A percentile compares a stretch with the other conserved stretches of the same genome.
Conservation (phyloP, 306 rosid genomes). For the Vigna trinervia region DNA sequence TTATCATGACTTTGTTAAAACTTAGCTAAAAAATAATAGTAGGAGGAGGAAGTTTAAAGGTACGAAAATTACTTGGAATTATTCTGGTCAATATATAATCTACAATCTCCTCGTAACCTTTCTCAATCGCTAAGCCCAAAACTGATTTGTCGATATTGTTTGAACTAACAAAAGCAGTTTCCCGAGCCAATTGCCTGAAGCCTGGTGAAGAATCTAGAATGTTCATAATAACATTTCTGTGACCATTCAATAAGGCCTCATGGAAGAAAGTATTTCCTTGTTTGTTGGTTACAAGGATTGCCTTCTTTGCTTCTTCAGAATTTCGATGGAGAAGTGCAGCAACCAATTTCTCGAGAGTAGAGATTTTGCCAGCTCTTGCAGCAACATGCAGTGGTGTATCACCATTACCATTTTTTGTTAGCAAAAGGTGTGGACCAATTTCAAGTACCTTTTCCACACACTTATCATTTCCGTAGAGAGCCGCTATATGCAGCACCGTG, state of each 20-base stretch:
- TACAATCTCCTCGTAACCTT: neutral
- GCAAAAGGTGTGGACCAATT: fast-evolving
- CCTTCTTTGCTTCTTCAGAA: no score
- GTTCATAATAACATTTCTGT: neutral
- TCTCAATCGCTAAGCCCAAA: neutral
- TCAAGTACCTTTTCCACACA: fast-evolving
- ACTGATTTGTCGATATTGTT: neutral
- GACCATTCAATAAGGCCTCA: neutral
- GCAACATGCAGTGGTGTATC: conserved; percentile 24
- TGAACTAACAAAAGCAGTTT: neutral
- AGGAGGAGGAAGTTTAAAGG: no score
- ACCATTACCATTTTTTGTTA: neutral
- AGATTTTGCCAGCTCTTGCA: neutral
- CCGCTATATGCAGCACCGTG: conserved; percentile 12
- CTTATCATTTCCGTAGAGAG: neutral
- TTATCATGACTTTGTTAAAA: no score
- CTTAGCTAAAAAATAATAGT: no score
- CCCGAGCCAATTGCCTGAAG: neutral
- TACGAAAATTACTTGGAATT: no score
- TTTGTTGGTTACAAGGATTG: neutral
- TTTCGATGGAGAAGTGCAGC: neutral
- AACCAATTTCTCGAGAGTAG: neutral
- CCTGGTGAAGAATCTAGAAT: neutral
- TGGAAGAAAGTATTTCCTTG: conserved; percentile 21
- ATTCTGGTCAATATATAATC: neutral